A percentile compares a stretch with the other conserved stretches of the same genome.
These are phyloP conservation scores for Glycine latifolia DNA, from an alignment of 306 rosid species.

Conservation along the genomic window DNA sequence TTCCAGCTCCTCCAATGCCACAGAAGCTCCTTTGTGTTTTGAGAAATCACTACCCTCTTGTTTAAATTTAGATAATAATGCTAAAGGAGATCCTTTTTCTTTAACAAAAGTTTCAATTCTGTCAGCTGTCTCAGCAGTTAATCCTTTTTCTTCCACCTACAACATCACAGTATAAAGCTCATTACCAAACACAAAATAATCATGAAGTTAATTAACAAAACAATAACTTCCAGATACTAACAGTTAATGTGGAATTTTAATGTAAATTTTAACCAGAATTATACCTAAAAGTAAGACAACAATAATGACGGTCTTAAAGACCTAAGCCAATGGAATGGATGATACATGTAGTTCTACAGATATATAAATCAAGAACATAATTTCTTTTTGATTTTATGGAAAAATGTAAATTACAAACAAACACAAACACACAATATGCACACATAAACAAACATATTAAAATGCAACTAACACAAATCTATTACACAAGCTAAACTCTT, in stretches of 20 bases:
- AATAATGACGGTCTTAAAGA: background rate
- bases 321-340: background rate
- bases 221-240: background rate
- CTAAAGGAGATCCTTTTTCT: conserved; percentile 86
- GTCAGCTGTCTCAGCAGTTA: conserved; percentile 78
- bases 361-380: conserved; percentile 28
- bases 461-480: too few relatives aligned
- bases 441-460: too few relatives aligned
- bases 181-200: conserved; percentile 28
- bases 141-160: conserved; percentile 93
- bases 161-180: conserved; percentile 36
- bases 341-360: conserved; percentile 1
- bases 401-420: too few relatives aligned
- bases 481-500: too few relatives aligned
- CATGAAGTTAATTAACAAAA: conserved; percentile 1
- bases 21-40: conserved; percentile 62
- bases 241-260: background rate
- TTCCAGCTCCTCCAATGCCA: conserved; percentile 81
- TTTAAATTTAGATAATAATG: conserved; percentile 71
- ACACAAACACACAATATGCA: too few relatives aligned
- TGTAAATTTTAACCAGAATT: background rate
- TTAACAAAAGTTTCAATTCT: conserved; percentile 78
- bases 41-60: conserved; percentile 74
- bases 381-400: background rate
- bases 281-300: background rate